Conservation (phyloP, 2,329 filamentous ascomycete genomes). For the Penicillium concentricum region DNA sequence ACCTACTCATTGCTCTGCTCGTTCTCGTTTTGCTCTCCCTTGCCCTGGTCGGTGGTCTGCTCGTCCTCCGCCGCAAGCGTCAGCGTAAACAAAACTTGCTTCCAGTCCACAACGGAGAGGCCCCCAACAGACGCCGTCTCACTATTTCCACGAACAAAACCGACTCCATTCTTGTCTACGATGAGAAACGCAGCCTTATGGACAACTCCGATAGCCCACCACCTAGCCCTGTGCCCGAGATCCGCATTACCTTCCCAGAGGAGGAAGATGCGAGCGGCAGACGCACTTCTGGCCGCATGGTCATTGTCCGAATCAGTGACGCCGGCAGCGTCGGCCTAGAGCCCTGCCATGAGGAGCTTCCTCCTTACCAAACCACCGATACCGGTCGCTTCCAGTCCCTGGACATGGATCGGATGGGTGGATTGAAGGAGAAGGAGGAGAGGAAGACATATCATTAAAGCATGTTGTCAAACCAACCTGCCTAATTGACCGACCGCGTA, state of each 20-base stretch:
- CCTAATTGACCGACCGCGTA: not conserved
- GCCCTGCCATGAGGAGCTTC: constrained; percentile 75
- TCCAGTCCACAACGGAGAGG: constrained; percentile 66
- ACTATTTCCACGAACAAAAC: constrained; percentile 61
- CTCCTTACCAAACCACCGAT: constrained; percentile 82
- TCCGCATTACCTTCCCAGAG: constrained; percentile 97
- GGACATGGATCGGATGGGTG: constrained; percentile 91
- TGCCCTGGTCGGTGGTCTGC: constrained; percentile 64
- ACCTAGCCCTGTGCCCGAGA: constrained; percentile 85
- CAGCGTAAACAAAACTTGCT: constrained; percentile 52
- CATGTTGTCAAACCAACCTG: not conserved
- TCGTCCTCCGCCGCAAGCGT: constrained; percentile 70
- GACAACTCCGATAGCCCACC: constrained; percentile 73
- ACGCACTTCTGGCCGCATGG: constrained; percentile 78
- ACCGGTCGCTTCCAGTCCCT: constrained; percentile 83
- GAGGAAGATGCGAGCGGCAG: constrained; percentile 77
- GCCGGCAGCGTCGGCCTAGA: constrained; percentile 81
- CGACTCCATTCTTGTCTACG: constrained; percentile 72
- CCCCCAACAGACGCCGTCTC: constrained; percentile 56
- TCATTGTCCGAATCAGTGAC: constrained; percentile 89
- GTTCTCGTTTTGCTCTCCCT: constrained; percentile 73
- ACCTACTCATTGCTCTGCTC: constrained; percentile 76
- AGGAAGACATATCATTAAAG: constrained; percentile 37
- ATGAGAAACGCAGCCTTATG: constrained; percentile 76
- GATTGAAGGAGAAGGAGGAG: constrained; percentile 82